phyloP scores from a whole-genome alignment of 2,329 filamentous ascomycete genomes.

The Fusarium sp. region DNA sequence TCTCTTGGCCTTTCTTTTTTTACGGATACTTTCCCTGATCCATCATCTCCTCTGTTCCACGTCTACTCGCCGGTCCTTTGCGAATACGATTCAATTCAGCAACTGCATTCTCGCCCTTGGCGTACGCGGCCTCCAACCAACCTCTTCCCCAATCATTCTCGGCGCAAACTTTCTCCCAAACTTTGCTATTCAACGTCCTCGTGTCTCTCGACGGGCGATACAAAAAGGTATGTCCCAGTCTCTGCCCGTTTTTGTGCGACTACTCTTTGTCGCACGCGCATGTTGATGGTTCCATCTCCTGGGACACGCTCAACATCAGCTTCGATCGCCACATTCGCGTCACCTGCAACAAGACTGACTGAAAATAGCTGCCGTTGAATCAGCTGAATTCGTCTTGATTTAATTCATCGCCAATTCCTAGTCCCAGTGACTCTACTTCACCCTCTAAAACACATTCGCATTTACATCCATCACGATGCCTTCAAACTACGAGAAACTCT shows the following conservation, averaged over 20 bases:
- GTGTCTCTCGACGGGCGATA: slow-evolving; percentile 7
- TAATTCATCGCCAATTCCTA: not conserved
- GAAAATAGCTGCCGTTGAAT: slow-evolving; percentile 13
- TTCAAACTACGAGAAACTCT: slow-evolving; percentile 44
- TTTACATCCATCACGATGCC: slow-evolving; percentile 39
- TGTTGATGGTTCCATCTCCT: slow-evolving; percentile 3
- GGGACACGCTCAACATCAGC: slow-evolving; percentile 2
- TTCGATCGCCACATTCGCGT: slow-evolving; percentile 22
- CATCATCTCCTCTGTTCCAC: not conserved
- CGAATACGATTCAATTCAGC: not conserved
- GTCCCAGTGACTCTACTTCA: not conserved
- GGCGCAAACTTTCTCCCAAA: slow-evolving; percentile 5
- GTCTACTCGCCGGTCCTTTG: not conserved
- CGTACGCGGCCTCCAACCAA: slow-evolving; percentile 14
- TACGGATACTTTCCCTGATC: not conserved
- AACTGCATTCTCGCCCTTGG: not conserved
- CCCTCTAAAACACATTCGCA: not conserved
- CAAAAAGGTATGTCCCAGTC: slow-evolving; percentile 33
- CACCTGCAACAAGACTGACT: slow-evolving; percentile 27
- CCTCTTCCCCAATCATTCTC: slow-evolving; percentile 1
- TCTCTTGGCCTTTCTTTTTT: not conserved
- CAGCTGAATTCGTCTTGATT: not conserved
- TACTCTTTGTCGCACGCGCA: slow-evolving; percentile 15
- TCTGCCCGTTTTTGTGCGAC: slow-evolving; percentile 22
- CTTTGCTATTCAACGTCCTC: slow-evolving; percentile 10